A percentile compares a stretch with the other conserved stretches of the same genome.
Conservation (phyloP, 164 flowering plant species). For the Magnolia changhungtana region DNA sequence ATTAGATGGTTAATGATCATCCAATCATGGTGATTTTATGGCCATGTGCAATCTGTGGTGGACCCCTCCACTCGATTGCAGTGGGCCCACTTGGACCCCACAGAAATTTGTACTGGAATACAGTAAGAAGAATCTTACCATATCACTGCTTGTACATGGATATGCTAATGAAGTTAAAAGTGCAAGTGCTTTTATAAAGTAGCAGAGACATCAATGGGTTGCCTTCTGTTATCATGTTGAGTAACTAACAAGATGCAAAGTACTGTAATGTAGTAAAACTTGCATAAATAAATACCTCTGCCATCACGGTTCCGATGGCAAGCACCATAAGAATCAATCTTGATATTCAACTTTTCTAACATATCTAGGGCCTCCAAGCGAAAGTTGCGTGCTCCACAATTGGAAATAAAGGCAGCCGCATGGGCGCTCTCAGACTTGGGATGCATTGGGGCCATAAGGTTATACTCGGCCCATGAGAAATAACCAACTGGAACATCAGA, state of each 20-base stretch:
- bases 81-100: background rate
- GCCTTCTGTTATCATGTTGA: background rate
- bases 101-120: background rate
- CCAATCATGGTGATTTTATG: background rate
- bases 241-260: background rate
- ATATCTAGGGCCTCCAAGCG: conserved; percentile 85
- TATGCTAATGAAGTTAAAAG: background rate
- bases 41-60: background rate
- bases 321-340: conserved; percentile 89
- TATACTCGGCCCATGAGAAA: conserved; percentile 98
- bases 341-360: conserved; percentile 55
- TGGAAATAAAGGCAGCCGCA: conserved; percentile 98
- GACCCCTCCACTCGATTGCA: background rate
- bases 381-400: conserved; percentile 87
- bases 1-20: background rate
- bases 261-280: background rate
- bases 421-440: conserved; percentile 83
- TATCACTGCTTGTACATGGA: too few relatives aligned
- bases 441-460: conserved; percentile 88
- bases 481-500: conserved; percentile 99
- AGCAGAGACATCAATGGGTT: background rate
- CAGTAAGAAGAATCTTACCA: background rate
- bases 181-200: background rate
- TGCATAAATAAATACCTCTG: conserved; percentile 38
- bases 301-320: conserved; percentile 92